Evolutionary conservation across 1,284 basidiomycete genomes (phyloP).

Genomic region (Trametes polyzona): DNA sequence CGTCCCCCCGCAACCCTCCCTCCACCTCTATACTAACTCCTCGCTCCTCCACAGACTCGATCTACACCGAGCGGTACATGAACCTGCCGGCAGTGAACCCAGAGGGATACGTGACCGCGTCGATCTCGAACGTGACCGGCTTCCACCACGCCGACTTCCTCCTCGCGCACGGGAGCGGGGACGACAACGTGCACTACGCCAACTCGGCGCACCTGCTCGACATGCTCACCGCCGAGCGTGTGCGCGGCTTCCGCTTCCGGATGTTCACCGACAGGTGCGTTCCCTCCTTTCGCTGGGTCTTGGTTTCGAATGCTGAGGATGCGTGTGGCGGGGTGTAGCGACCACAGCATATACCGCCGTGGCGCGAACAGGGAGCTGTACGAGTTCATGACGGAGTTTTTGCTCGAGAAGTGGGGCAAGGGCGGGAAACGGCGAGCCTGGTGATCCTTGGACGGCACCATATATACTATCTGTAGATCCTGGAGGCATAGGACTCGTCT

Average conservation of each 20-base stretch:
- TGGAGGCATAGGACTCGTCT: neutral
- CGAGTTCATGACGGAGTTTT: conserved; percentile 84
- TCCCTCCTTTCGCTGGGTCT: neutral
- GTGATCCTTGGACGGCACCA: too few relatives aligned
- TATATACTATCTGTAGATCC: neutral
- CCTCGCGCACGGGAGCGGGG: conserved; percentile 90
- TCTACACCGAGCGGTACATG: conserved; percentile 99
- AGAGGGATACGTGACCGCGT: conserved; percentile 83
- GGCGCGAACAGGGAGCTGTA: conserved; percentile 86
- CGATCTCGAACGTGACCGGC: conserved; percentile 83
- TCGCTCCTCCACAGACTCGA: conserved; percentile 60
- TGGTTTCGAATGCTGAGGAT: conserved; percentile 6
- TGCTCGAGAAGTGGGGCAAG: conserved; percentile 91
- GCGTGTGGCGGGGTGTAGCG: conserved; percentile 48
- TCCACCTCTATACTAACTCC: neutral
- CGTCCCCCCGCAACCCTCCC: conserved; percentile 32
- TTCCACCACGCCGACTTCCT: conserved; percentile 83
- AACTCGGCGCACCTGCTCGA: conserved; percentile 92
- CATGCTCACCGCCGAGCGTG: conserved; percentile 80
- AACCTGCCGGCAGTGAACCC: conserved; percentile 78
- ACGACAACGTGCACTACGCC: conserved; percentile 94
- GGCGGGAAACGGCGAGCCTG: conserved; percentile 57
- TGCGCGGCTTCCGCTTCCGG: conserved; percentile 86
- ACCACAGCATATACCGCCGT: conserved; percentile 74
- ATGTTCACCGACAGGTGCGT: conserved; percentile 95